phyloP scores from a whole-genome alignment of 495 filamentous ascomycete genomes.

The Aspergillus indologenus region DNA sequence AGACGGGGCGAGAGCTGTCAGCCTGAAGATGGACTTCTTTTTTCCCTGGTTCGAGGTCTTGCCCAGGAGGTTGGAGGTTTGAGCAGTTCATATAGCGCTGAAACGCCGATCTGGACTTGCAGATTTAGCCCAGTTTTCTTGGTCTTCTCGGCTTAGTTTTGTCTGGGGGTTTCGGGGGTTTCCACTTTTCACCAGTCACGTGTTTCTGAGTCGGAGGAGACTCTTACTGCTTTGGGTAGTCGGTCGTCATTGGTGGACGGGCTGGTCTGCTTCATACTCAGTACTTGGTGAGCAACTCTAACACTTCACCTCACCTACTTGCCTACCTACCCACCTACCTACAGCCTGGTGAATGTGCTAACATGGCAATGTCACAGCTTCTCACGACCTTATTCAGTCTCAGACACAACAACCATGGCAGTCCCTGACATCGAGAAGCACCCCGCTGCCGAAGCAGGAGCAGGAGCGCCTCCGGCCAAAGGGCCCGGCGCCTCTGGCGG shows the following conservation, averaged over 20 bases:
- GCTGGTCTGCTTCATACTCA: neutral
- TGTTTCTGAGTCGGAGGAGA: neutral
- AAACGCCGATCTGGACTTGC: neutral
- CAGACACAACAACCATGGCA: neutral
- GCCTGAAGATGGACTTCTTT: neutral
- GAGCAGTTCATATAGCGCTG: neutral
- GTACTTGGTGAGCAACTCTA: too few species aligned
- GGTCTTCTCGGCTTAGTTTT: neutral
- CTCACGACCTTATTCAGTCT: neutral
- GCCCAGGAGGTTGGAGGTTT: neutral
- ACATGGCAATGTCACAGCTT: neutral
- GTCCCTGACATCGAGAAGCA: constrained; percentile 28
- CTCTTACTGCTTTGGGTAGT: neutral
- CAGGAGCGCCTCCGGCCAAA: constrained; percentile 12
- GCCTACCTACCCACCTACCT: neutral
- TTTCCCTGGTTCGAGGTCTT: neutral
- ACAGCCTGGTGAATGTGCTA: neutral
- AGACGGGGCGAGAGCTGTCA: neutral
- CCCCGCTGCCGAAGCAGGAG: constrained; percentile 6
- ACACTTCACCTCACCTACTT: neutral
- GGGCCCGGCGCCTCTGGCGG: constrained; percentile 1
- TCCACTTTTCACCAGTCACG: too few species aligned
- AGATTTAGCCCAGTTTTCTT: neutral
- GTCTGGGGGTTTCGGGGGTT: too few species aligned
- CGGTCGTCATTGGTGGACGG: neutral